phyloP scores from a whole-genome alignment of 768 basidiomycete species.

The Hydnomerulius pinastri region DNA sequence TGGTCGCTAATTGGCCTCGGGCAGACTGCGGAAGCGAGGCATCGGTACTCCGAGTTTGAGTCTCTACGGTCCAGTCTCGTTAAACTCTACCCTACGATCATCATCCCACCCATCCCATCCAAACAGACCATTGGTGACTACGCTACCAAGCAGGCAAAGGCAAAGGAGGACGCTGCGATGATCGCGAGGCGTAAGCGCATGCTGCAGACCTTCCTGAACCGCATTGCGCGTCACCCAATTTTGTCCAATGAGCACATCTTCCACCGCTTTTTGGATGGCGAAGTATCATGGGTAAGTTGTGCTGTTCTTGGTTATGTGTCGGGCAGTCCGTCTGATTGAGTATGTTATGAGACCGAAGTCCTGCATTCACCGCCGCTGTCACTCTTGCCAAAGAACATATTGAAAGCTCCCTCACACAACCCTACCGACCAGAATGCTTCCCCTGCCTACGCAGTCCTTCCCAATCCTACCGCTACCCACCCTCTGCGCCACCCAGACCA shows the following conservation, averaged over 20 bases:
- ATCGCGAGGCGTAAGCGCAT: conserved; percentile 92
- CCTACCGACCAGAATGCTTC: conserved; percentile 80
- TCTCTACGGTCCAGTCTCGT: conserved; percentile 81
- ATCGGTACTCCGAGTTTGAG: conserved; percentile 98
- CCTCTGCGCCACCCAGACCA: conserved; percentile 93
- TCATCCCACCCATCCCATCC: conserved; percentile 96
- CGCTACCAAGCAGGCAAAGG: conserved; percentile 94
- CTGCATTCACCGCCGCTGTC: conserved; percentile 91
- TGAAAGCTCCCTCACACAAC: conserved; percentile 94
- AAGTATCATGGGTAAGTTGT: conserved; percentile 87
- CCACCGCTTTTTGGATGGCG: conserved; percentile 92
- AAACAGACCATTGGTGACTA: conserved; percentile 97
- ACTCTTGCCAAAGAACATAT: conserved; percentile 89
- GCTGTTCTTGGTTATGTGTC: not conserved
- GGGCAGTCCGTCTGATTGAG: conserved; percentile 6
- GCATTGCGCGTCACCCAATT: conserved; percentile 89
- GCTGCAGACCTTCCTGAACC: conserved; percentile 93
- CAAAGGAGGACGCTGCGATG: conserved; percentile 92
- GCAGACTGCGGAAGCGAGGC: conserved; percentile 79
- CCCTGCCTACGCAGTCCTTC: conserved; percentile 78
- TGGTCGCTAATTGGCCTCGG: conserved; percentile 12
- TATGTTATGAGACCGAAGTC: conserved; percentile 71
- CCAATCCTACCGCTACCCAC: conserved; percentile 86
- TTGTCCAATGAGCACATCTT: conserved; percentile 95
- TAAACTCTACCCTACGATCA: conserved; percentile 92